Conservation (phyloP, 75 land plant species). For the Sequoiadendron giganteum region DNA sequence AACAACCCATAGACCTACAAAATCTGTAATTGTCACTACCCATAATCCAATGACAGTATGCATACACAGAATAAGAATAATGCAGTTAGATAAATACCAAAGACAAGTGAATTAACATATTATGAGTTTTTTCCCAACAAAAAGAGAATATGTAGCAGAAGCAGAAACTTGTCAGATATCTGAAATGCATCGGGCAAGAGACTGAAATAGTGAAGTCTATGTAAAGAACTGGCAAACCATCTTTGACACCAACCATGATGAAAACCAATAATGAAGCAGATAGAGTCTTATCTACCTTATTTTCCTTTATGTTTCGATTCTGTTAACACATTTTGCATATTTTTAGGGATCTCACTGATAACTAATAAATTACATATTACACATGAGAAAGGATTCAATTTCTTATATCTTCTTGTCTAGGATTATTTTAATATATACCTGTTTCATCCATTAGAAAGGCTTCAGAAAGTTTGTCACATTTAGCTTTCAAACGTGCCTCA, state of each 20-base stretch:
- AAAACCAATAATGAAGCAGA: not conserved
- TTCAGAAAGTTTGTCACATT: slow-evolving; percentile 77
- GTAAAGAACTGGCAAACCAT: not conserved
- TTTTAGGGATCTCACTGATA: too few relatives aligned
- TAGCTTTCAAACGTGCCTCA: slow-evolving; percentile 69
- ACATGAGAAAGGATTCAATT: not conserved
- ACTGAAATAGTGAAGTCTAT: not conserved
- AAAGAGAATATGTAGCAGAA: not conserved
- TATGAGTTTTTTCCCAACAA: not conserved
- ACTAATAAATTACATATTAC: too few relatives aligned
- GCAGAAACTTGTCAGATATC: not conserved
- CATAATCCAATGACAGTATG: not conserved
- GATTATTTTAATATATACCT: slow-evolving; percentile 40
- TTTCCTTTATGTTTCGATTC: not conserved
- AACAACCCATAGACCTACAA: not conserved
- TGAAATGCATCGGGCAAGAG: not conserved
- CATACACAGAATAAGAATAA: not conserved
- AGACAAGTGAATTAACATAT: not conserved
- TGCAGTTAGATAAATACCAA: not conserved
- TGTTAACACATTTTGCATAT: too few relatives aligned
- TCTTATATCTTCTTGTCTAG: not conserved
- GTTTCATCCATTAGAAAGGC: slow-evolving; percentile 65
- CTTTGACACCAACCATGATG: not conserved
- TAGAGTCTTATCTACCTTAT: not conserved
- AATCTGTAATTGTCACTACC: not conserved